phyloP scores from a whole-genome alignment of 2,329 filamentous ascomycete species.

The Leptoxyphium fumago region DNA sequence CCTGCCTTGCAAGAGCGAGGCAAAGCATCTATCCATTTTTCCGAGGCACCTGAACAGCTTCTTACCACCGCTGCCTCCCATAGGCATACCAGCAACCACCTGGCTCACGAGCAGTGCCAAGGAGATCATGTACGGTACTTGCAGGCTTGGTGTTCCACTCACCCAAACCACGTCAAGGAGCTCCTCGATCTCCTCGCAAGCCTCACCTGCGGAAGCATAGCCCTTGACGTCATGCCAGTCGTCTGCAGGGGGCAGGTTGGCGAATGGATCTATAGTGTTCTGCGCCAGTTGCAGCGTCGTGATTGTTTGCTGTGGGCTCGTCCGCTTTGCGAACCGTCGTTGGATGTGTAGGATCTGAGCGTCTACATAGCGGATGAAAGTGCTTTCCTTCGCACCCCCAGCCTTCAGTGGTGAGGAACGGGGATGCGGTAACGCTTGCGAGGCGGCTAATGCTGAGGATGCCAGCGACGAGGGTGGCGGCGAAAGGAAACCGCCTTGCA shows the following conservation, averaged over 20 bases:
- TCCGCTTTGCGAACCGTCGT: conserved; percentile 38
- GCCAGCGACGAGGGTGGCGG: conserved; percentile 34
- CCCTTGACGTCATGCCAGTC: conserved; percentile 28
- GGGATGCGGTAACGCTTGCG: conserved; percentile 33
- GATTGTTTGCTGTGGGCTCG: conserved; percentile 7
- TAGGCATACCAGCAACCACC: conserved; percentile 56
- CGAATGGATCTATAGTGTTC: background rate
- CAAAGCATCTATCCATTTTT: conserved; percentile 75
- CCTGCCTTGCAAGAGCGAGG: conserved; percentile 53
- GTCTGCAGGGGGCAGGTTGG: conserved; percentile 13
- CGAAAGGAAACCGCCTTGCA: conserved; percentile 22
- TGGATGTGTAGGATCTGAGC: conserved; percentile 35
- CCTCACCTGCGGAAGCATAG: conserved; percentile 50
- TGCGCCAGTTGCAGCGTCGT: background rate
- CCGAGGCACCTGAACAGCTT: conserved; percentile 55
- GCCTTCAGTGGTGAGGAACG: conserved; percentile 37
- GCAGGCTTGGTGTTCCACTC: conserved; percentile 68
- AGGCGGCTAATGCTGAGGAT: conserved; percentile 22
- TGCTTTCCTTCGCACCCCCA: conserved; percentile 43
- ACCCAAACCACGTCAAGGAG: conserved; percentile 75
- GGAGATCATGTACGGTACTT: conserved; percentile 71
- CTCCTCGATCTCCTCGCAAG: conserved; percentile 58
- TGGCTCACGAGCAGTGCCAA: conserved; percentile 58
- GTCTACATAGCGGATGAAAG: conserved; percentile 44
- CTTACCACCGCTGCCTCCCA: conserved; percentile 38